phyloP scores from a whole-genome alignment of 1,284 basidiomycete genomes.

The Takashimella koratensis region DNA sequence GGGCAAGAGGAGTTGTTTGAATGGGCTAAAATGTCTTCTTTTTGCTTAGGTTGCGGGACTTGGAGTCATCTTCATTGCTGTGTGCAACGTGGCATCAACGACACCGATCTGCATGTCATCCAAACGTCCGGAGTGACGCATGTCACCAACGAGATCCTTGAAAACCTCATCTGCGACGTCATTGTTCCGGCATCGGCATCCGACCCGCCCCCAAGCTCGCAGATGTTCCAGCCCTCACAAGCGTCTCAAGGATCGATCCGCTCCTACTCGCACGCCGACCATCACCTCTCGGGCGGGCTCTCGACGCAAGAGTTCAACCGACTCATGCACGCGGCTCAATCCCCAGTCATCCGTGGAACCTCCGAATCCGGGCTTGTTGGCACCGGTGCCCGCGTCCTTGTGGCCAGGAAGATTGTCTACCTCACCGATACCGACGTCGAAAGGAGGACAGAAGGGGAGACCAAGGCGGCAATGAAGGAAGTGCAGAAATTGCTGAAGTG shows the following conservation, averaged over 20 bases:
- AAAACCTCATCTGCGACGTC: too few species aligned
- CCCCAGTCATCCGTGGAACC: neutral
- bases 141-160: too few species aligned
- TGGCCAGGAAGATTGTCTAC: neutral
- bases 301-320: neutral
- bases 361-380: neutral
- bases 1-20: too few species aligned
- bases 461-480: neutral
- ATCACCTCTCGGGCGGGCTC: too few species aligned
- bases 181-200: too few species aligned
- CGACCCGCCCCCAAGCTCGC: too few species aligned
- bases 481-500: neutral
- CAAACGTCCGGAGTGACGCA: neutral
- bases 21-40: too few species aligned
- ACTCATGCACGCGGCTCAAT: neutral
- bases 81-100: neutral
- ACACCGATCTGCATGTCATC: neutral
- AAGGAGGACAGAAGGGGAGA: neutral
- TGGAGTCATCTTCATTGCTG: neutral
- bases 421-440: neutral
- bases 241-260: too few species aligned
- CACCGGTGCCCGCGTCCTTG: neutral
- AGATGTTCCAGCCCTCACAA: too few species aligned
- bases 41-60: too few species aligned
- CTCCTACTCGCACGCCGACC: too few species aligned